A percentile compares a stretch with the other conserved stretches of the same genome.
These are phyloP conservation scores for Monosporozyma siamensis DNA, from an alignment of 805 yeast genomes.

Conservation along the genomic window DNA sequence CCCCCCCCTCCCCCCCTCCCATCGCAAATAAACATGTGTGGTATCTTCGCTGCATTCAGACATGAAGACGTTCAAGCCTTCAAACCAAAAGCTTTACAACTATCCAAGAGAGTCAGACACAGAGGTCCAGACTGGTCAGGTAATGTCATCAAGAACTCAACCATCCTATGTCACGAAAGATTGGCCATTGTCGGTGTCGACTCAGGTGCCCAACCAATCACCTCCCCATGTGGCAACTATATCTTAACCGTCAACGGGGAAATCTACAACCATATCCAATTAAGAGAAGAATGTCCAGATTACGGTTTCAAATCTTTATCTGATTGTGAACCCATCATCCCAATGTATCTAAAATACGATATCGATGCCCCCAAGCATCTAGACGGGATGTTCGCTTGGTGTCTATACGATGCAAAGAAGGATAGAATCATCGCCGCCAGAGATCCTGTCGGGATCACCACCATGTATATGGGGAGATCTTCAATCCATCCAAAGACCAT, in stretches of 20 bases:
- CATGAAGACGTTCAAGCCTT: constrained; percentile 72
- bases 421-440: constrained; percentile 95
- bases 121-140: constrained; percentile 99
- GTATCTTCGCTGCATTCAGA: constrained; percentile 88
- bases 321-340: constrained; percentile 97
- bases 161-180: constrained; percentile 90
- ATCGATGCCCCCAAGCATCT: constrained; percentile 83
- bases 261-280: constrained; percentile 89
- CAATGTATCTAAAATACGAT: constrained; percentile 78
- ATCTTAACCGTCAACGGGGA: constrained; percentile 92
- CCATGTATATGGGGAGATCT: constrained; percentile 88
- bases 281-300: constrained; percentile 65
- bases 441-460: constrained; percentile 96
- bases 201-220: constrained; percentile 96
- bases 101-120: constrained; percentile 90
- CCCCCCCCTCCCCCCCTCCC: background rate
- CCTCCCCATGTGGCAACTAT: constrained; percentile 64
- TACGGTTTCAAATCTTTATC: constrained; percentile 77
- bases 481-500: constrained; percentile 60
- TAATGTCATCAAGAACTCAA: constrained; percentile 64
- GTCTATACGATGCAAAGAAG: constrained; percentile 67
- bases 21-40: constrained; percentile 59
- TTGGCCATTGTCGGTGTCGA: constrained; percentile 95
- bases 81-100: constrained; percentile 81
- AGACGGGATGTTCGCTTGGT: constrained; percentile 99